Percentiles rank a stretch among this genome's conserved stretches.
These are phyloP conservation scores for Pestalotiopsis sp. DNA, from an alignment of 2,329 filamentous ascomycete species.

Conservation along the genomic window DNA sequence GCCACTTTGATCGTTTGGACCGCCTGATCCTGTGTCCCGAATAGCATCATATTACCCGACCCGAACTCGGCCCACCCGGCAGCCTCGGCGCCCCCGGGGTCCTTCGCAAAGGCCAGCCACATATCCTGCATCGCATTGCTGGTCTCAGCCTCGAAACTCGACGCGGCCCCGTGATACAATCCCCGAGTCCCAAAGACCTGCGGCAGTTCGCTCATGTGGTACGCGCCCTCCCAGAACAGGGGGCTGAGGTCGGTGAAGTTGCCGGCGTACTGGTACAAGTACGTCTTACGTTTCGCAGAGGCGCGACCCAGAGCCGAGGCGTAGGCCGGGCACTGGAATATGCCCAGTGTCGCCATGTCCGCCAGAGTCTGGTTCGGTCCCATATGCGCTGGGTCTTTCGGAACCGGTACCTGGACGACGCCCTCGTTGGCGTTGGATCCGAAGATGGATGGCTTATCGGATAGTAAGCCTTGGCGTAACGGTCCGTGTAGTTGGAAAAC, in stretches of 20 bases:
- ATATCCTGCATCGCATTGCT: slow-evolving; percentile 4
- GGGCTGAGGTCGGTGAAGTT: slow-evolving; percentile 34
- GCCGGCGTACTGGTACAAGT: slow-evolving; percentile 30
- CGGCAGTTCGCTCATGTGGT: slow-evolving; percentile 35
- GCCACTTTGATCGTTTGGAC: not conserved
- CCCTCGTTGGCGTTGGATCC: not conserved
- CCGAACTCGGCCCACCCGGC: not conserved
- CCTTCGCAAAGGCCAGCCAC: not conserved
- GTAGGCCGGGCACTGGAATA: not conserved
- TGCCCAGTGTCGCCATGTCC: not conserved
- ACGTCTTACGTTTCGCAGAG: slow-evolving; percentile 17
- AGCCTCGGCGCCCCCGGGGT: not conserved
- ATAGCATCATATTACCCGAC: not conserved
- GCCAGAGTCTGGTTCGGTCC: not conserved
- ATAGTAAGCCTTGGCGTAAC: not conserved
- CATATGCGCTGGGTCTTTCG: not conserved
- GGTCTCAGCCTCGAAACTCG: not conserved
- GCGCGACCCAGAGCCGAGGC: not conserved
- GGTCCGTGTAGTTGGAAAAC: slow-evolving; percentile 8
- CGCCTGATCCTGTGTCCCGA: not conserved
- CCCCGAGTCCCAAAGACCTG: slow-evolving; percentile 35
- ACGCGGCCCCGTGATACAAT: not conserved
- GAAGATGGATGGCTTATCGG: not conserved
- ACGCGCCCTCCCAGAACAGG: slow-evolving; percentile 28
- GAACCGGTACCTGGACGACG: not conserved